These are phyloP conservation scores for Wickerhamomyces rabaulensis DNA, from an alignment of 805 yeast genomes.

Conservation along the genomic window DNA sequence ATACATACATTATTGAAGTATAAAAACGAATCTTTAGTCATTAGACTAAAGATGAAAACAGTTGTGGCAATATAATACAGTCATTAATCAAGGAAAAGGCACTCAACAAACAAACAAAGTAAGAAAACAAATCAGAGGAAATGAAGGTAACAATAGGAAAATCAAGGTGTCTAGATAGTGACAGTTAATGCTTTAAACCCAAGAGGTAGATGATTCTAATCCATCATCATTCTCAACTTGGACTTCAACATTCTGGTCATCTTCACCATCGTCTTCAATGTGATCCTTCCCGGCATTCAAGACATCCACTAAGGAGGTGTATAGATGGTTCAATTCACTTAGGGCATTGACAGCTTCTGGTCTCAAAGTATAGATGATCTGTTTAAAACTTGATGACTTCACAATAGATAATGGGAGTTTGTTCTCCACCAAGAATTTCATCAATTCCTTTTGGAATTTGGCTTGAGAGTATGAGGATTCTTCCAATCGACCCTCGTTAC, in stretches of 20 bases:
- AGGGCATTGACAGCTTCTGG: conserved; percentile 43
- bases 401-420: conserved; percentile 42
- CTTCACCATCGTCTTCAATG: background rate
- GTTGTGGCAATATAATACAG: background rate
- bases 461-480: conserved; percentile 38
- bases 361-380: conserved; percentile 43
- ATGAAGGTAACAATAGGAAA: background rate
- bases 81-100: background rate
- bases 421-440: conserved; percentile 47
- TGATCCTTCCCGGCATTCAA: background rate
- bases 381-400: conserved; percentile 47
- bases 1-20: background rate
- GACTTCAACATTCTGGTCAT: background rate
- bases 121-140: background rate
- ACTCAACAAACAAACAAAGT: background rate
- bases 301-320: conserved; percentile 41
- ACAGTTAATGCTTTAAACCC: conserved; percentile 8
- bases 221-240: conserved; percentile 5
- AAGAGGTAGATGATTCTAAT: background rate
- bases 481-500: conserved; percentile 25
- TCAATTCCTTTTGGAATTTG: conserved; percentile 45
- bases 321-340: conserved; percentile 39
- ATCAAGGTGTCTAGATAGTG: background rate
- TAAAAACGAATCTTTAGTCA: background rate
- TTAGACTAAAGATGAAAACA: background rate